Evolutionary conservation across 768 basidiomycete species (phyloP), one percentile per base, ranked within the genome.

Genomic region (Phanerochaete carnosa): DNA sequence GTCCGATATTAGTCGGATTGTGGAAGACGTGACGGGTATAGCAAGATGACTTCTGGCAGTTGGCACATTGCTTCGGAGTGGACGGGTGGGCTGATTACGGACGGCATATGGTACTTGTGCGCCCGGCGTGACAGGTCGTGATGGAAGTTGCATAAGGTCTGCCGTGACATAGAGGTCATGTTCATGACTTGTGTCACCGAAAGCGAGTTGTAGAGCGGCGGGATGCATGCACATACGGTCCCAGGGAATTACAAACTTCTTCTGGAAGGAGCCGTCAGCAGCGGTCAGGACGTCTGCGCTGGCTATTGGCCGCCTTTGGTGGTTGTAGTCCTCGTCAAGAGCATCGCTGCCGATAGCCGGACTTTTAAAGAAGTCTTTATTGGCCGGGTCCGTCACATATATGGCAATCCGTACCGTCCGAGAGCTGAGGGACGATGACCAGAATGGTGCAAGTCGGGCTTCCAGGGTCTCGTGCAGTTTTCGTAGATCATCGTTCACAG

Each of bases 1-100:
- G 66, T 98, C 95, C 8, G 94, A 95, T 15, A 98, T 88, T 57
- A 96, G 83, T 19, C 92, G 86, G 15, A 95, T 73, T 1, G 82
- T 81, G 2, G 83, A 81, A 66, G 86, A 76, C 0, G 88, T 83
- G 35, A 93, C 78, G 25, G 76, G 73, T 3, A 77, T 62, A 0
- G 62, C 52, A 12, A 75, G 66, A 4, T 64, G 52, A 1, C 71
- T 49, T 1, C 58, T 61, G 9, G 68, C 62, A 15, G 67, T 68
- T 2, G 66, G 66, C 6, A 55, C 5, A 0, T 26, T 16, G 16
- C 35, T 29, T 3, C 50, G 25, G 7, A 39, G 50, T 5, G 55
- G 5, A 19, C 60, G 46, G 11, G 23, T n/a, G 8, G 54, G 33
- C 5, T 57, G 35, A 3, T 23, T 33, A 30, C 30, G 22, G 30